Base-by-base conservation (phyloP, 1,139 yeast genomes). In the Geotrichum aggregatum region DNA sequence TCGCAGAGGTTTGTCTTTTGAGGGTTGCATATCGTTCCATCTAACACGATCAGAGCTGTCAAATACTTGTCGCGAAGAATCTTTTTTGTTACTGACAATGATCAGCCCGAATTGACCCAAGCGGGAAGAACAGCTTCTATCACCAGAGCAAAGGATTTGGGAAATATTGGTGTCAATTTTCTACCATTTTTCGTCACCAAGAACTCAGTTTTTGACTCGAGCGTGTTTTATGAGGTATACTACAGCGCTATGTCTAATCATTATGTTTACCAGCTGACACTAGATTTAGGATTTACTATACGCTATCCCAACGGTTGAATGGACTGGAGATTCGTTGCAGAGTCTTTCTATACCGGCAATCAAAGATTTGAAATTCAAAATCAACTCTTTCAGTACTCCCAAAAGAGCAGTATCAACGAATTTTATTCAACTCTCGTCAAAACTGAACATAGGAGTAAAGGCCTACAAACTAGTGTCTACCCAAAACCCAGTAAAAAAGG, bases 381-480 rank as follows among this genome's bases (percentile, higher is more conserved):
- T 51, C 22, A 33, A 14, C 8, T 13, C 35, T 3, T 36, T 48
- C 30, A 41, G 33, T 13, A 84, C 83, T 56, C 75, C 85, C 8
- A 78, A 78, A 53, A 70, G 95, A 48, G 76, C 83, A 2, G 77
- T 76, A 44, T 85, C 86, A 62, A 75, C 79, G 11, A 80, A 87
- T 58, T 78, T 82, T n/a, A 57, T 83, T 42, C 73, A 74, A 5
- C 63, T 82, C 3, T 70, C 73, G 2, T 80, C 82, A 1, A 69
- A 71, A 0, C 58, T 88, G 14, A 75, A 76, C 0, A 77, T 92
- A 48, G 84, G 88, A 0, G 73, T 89, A 1, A 80, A 78, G 60
- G 97, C 95, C 0, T 86, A 82, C 61, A 70, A 84, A 0, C 72
- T 86, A n/a, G 78, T 76, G 58, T 71, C 76, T 14, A 80, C 78